Conservation (phyloP, 805 yeast species). For the Monosporozyma yasuniensis region DNA sequence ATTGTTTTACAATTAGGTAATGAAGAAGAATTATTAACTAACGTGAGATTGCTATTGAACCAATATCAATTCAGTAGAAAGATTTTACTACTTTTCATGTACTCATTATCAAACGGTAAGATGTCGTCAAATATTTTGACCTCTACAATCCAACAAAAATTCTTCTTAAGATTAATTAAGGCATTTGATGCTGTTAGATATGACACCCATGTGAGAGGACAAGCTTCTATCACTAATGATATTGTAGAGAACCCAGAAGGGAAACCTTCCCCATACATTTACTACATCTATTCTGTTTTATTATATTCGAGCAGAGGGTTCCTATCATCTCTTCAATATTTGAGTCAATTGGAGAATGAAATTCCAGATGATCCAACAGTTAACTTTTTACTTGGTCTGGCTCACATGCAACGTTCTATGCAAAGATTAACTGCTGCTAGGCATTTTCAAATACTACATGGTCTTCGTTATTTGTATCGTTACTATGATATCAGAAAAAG, state of each 20-base stretch:
- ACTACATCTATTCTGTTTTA: constrained; percentile 72
- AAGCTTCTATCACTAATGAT: constrained; percentile 60
- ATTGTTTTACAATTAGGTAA: constrained; percentile 44
- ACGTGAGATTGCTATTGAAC: constrained; percentile 54
- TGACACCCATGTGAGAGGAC: constrained; percentile 55
- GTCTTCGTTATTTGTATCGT: constrained; percentile 66
- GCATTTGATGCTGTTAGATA: constrained; percentile 67
- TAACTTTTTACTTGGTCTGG: constrained; percentile 62
- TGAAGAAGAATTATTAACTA: constrained; percentile 42
- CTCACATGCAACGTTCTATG: constrained; percentile 83
- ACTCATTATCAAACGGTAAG: constrained; percentile 51
- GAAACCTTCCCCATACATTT: constrained; percentile 55
- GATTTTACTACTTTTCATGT: constrained; percentile 54
- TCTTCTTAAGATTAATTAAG: constrained; percentile 78
- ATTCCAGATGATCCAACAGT: constrained; percentile 73
- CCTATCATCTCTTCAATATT: constrained; percentile 71
- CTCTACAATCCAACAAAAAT: constrained; percentile 81
- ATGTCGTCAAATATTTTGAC: constrained; percentile 53
- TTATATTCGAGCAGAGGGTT: constrained; percentile 76
- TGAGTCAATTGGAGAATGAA: constrained; percentile 58
- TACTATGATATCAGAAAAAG: constrained; percentile 48
- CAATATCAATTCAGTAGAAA: constrained; percentile 69
- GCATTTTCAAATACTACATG: constrained; percentile 82
- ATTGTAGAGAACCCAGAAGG: constrained; percentile 35
- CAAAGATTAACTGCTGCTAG: constrained; percentile 81